Evolutionary conservation across 345 rosid species (phyloP), one percentile per base, ranked within the genome.

Genomic region (Gossypium raimondii): DNA sequence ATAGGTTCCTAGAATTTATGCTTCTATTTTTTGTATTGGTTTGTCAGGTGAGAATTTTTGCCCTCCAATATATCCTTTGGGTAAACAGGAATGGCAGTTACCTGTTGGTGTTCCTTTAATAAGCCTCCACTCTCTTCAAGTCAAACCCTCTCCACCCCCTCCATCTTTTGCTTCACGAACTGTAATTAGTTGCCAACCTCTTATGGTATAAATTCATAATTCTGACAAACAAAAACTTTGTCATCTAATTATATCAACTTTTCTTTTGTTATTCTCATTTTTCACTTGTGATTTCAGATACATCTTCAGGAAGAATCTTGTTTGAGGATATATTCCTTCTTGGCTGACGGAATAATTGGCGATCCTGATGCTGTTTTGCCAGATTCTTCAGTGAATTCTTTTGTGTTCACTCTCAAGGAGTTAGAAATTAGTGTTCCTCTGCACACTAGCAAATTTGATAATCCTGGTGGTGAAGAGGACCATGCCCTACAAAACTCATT

Each of bases 271-370:
- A 77, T 17, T 72, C n/a, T 73, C 12, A 44, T 47, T 70, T 77
- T 65, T 2, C 52, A 7, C 18, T 77, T 78, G 20, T 63, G 85
- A 77, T 59, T 67, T 80, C 87, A 95, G 99, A 82, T 95, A 77
- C 88, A 89, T 83, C 94, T 95, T 80, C 97, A 95, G 82, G 99
- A 93, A 86, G 98, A 91, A 85, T 91, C 97, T 64, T 93, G 97
- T 85, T 83, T 95, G 81, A 91, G 99, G 81, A 93, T 95, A 80
- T 81, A 88, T 78, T 95, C 99, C 69, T 95, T 95, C 84, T 77
- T 95, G 78, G 99, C 94, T 59, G 98, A 95, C 82, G 99, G 99
- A 67, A 86, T 95, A 74, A 91, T 88, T 78, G 92, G 93, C 67
- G 87, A 86, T 78, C 91, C 90, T 20, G 92, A 94, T 78, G 90